Evolutionary conservation across 225 moss, liverwort and hornwort species (phyloP).

Genomic region (Marchantia polymorpha): DNA sequence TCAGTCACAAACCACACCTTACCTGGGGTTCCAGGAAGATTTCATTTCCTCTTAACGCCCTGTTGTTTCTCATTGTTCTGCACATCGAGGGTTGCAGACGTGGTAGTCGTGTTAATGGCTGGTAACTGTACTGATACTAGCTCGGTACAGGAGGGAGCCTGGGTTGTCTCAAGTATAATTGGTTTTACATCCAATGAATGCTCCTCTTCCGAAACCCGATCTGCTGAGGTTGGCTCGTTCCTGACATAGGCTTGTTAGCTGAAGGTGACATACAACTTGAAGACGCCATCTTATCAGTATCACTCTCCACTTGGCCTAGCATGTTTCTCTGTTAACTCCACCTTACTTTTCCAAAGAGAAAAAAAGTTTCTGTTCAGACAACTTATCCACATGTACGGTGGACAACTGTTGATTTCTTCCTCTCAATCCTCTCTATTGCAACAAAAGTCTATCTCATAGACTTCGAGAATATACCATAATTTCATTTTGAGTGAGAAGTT

Average conservation of each 20-base stretch:
- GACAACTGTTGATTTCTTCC: not conserved
- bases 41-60: slow-evolving; percentile 73
- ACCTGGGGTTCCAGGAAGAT: slow-evolving; percentile 99
- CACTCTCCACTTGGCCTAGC: not conserved
- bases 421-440: slow-evolving; percentile 5
- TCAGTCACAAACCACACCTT: not conserved
- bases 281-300: slow-evolving; percentile 22
- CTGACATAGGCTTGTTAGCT: slow-evolving; percentile 3
- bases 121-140: not conserved
- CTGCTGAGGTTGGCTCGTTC: slow-evolving; percentile 12
- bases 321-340: not conserved
- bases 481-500: no score
- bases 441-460: no score
- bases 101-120: not conserved
- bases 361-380: not conserved
- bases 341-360: not conserved
- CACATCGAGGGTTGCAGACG: slow-evolving; percentile 2
- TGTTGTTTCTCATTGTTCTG: slow-evolving; percentile 36
- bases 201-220: slow-evolving; percentile 24
- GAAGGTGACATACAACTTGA: slow-evolving; percentile 18
- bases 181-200: slow-evolving; percentile 13
- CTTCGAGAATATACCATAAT: no score
- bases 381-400: slow-evolving; percentile 1
- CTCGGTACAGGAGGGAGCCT: not conserved
- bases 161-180: not conserved